Evolutionary conservation across 139 green algal genomes (phyloP), one percentile per base, ranked within the genome.

Genomic region (Chlorella sp.): DNA sequence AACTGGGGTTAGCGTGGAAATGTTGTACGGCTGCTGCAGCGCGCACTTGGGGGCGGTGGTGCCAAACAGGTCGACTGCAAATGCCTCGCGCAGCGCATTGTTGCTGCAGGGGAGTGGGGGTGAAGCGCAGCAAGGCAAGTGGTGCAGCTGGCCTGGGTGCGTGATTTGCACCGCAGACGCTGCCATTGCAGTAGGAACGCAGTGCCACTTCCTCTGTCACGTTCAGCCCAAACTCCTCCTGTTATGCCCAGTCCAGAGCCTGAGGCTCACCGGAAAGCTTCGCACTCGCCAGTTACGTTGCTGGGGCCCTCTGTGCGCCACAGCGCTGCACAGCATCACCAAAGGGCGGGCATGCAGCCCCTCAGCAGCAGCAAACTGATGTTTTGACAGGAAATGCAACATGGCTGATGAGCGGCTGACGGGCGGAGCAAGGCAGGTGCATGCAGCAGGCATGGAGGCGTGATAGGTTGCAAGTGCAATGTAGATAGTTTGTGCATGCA

Each of bases 251-350:
- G n/a, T n/a, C n/a, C n/a, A n/a, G n/a, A 54, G 46, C 46, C 7
- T 17, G 26, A 22, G 26, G 24, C 28, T 34, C 62, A 72, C 64
- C 64, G 34, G 64, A 36, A 34, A 32, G 5, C 0, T 32, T 72
- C 34, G 43, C 72, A 77, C 72, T 56, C 26, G 6, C 40, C 72
- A 32, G 72, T 77, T 43, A 77, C 72, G 28, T 77, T 77, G 41
- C 72, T 46, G 28, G 64, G 64, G 41, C 72, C 72, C 72, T 77
- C 22, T 1, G 72, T 77, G 41, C 54, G 30, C 72, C 72, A 77
- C 26, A 77, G 30, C 43, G 54, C 72, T 77, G 72, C 72, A 58
- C 17, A 26, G 3, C 62, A 69, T 14, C 16, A 41, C 32, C 24
- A 19, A 43, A 24, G 65, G 65, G 46, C 46, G 11, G 46, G 46